Percentiles rank a stretch among this genome's conserved stretches.
Evolutionary conservation across 345 rosid species (phyloP).

Genomic region (Sisymbrium altissimum): DNA sequence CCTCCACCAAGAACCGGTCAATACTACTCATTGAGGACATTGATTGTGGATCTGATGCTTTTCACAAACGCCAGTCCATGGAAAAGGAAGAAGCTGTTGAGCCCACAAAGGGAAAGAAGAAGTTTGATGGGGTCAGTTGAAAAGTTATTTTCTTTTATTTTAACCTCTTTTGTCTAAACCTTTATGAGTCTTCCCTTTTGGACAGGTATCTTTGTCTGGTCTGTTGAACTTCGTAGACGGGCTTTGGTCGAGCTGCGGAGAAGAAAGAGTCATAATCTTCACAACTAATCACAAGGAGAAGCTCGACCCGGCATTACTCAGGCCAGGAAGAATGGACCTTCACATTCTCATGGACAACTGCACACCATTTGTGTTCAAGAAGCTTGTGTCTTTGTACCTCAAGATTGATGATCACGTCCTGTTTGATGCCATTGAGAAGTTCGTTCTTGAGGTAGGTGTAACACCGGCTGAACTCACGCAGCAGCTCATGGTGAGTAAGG

Average conservation of each 20-base stretch:
- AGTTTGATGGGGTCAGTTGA: conserved; percentile 14
- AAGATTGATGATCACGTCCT: conserved; percentile 8
- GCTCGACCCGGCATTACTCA: conserved; percentile 25
- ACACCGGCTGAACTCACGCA: conserved; percentile 27
- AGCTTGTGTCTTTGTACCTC: conserved; percentile 25
- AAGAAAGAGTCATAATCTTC: conserved; percentile 28
- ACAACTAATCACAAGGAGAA: conserved; percentile 29
- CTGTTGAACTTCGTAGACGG: conserved; percentile 29
- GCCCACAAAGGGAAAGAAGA: conserved; percentile 14
- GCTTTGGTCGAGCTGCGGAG: conserved; percentile 30
- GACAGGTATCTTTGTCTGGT: conserved; percentile 19
- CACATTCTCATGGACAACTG: conserved; percentile 26
- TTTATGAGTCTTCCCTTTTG: neutral
- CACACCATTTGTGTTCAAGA: conserved; percentile 19
- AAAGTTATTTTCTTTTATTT: neutral
- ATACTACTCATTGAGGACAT: conserved; percentile 36
- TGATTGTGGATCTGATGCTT: conserved; percentile 30
- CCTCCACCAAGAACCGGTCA: conserved; percentile 21
- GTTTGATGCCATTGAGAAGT: conserved; percentile 21
- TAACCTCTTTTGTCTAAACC: neutral
- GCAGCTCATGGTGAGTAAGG: conserved; percentile 23
- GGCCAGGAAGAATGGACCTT: conserved; percentile 27
- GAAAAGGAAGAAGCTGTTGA: neutral
- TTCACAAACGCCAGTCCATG: conserved; percentile 6
- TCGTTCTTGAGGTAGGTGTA: neutral